phyloP scores from a whole-genome alignment of 2,329 filamentous ascomycete species.

The Grosmannia clavigera region DNA sequence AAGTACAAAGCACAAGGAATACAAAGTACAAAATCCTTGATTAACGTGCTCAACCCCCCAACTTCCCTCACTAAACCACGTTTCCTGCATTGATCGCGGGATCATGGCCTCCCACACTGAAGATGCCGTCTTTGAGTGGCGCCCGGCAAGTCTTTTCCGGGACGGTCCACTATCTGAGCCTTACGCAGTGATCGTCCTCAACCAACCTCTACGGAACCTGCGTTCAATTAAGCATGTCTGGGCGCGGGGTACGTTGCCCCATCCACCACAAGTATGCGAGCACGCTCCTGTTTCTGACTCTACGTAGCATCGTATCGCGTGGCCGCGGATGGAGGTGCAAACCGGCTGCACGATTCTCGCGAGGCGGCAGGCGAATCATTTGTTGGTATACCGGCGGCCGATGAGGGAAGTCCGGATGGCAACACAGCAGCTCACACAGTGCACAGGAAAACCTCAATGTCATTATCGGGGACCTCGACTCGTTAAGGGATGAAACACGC shows the following conservation, averaged over 20 bases:
- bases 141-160: slow-evolving; percentile 13
- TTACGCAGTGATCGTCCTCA: slow-evolving; percentile 37
- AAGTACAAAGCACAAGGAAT: neutral
- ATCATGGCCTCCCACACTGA: slow-evolving; percentile 2
- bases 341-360: slow-evolving; percentile 46
- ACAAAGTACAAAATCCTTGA: neutral
- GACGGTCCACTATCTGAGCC: neutral
- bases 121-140: slow-evolving; percentile 12
- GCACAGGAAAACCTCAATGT: slow-evolving; percentile 43
- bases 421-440: neutral
- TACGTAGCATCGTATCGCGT: slow-evolving; percentile 28
- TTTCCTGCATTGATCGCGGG: neutral
- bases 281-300: neutral
- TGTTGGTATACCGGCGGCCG: slow-evolving; percentile 19
- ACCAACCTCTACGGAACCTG: slow-evolving; percentile 36
- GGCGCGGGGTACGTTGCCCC: slow-evolving; percentile 28
- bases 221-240: slow-evolving; percentile 35
- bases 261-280: neutral
- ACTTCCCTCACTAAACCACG: neutral
- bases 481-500: slow-evolving; percentile 49
- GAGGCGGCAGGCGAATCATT: slow-evolving; percentile 16
- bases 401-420: neutral
- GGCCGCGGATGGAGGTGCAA: slow-evolving; percentile 87
- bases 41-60: neutral
- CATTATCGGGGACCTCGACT: slow-evolving; percentile 89